Evolutionary conservation across 2,329 filamentous ascomycete species (phyloP).

Genomic region (Achaetomium macrosporum): DNA sequence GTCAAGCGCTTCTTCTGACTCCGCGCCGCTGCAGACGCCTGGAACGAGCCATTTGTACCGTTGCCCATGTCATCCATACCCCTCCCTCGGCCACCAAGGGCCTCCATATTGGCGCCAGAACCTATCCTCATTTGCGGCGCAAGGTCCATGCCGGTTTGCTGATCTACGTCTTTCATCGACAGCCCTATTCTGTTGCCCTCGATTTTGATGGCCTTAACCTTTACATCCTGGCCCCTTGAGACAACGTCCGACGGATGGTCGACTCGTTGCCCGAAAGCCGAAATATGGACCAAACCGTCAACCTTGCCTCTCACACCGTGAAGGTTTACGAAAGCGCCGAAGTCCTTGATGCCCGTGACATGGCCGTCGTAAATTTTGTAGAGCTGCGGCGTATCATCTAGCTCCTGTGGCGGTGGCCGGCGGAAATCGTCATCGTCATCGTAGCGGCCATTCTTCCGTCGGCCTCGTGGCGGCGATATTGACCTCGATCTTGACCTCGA

Average conservation of each 20-base stretch:
- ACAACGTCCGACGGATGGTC: conserved; percentile 89
- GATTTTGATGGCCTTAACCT: conserved; percentile 86
- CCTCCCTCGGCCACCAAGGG: conserved; percentile 58
- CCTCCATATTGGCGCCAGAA: conserved; percentile 86
- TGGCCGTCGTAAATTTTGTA: conserved; percentile 87
- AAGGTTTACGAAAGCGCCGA: conserved; percentile 93
- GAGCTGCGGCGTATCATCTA: conserved; percentile 75
- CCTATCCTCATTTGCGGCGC: conserved; percentile 71
- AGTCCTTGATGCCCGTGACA: conserved; percentile 90
- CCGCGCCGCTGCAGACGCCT: conserved; percentile 50
- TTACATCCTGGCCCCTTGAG: conserved; percentile 72
- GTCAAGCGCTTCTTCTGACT: conserved; percentile 86
- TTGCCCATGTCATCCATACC: conserved; percentile 43
- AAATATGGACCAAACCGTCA: conserved; percentile 90
- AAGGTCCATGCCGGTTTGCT: conserved; percentile 77
- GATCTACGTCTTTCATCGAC: conserved; percentile 97
- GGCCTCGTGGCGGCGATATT: conserved; percentile 33
- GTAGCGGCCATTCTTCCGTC: conserved; percentile 35
- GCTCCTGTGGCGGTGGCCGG: conserved; percentile 58
- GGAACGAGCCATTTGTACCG: conserved; percentile 50
- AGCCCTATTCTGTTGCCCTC: conserved; percentile 77
- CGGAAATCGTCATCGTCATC: conserved; percentile 30
- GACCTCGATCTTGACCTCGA: conserved; percentile 39
- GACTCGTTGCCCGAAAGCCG: conserved; percentile 79
- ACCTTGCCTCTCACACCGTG: conserved; percentile 80